A percentile compares a stretch with the other conserved stretches of the same genome.
These are phyloP conservation scores for Leccinum angustisporum DNA, from an alignment of 1,284 basidiomycete species.

Conservation along the genomic window DNA sequence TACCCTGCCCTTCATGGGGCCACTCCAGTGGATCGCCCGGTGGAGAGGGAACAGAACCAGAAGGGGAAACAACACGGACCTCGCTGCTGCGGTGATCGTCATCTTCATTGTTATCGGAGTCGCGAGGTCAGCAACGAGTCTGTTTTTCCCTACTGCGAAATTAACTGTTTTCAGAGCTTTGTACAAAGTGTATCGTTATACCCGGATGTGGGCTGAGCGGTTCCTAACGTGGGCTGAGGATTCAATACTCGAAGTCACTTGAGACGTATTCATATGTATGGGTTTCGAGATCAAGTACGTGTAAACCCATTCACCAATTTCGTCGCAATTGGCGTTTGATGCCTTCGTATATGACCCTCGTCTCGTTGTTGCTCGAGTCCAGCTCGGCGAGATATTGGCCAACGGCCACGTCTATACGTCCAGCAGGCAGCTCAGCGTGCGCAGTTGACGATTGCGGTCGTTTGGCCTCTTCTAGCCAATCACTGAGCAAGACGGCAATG, in stretches of 20 bases:
- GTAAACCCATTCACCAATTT: slow-evolving; percentile 50
- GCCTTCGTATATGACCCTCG: slow-evolving; percentile 61
- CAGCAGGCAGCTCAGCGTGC: slow-evolving; percentile 69
- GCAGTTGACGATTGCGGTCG: slow-evolving; percentile 59
- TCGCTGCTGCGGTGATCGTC: slow-evolving; percentile 64
- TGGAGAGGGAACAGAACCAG: slow-evolving; percentile 57
- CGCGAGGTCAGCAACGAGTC: slow-evolving; percentile 47
- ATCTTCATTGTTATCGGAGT: slow-evolving; percentile 63
- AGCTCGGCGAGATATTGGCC: slow-evolving; percentile 72
- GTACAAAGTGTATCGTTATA: slow-evolving; percentile 65
- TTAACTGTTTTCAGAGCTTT: slow-evolving; percentile 50
- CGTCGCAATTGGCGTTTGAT: slow-evolving; percentile 66
- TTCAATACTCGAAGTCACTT: slow-evolving; percentile 73
- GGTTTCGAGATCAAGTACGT: slow-evolving; percentile 12
- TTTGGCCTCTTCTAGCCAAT: slow-evolving; percentile 75
- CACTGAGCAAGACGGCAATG: slow-evolving; percentile 69
- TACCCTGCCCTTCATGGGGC: slow-evolving; percentile 57
- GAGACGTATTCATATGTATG: slow-evolving; percentile 16
- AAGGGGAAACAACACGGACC: slow-evolving; percentile 52
- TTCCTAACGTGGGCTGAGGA: slow-evolving; percentile 72
- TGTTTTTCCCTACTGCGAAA: not conserved
- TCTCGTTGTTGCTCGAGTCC: slow-evolving; percentile 56
- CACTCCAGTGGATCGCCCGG: slow-evolving; percentile 65
- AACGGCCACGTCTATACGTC: slow-evolving; percentile 65
- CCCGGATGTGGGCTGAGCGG: slow-evolving; percentile 56